Conservation (phyloP, 805 yeast species). For the Candida manassasensis region DNA sequence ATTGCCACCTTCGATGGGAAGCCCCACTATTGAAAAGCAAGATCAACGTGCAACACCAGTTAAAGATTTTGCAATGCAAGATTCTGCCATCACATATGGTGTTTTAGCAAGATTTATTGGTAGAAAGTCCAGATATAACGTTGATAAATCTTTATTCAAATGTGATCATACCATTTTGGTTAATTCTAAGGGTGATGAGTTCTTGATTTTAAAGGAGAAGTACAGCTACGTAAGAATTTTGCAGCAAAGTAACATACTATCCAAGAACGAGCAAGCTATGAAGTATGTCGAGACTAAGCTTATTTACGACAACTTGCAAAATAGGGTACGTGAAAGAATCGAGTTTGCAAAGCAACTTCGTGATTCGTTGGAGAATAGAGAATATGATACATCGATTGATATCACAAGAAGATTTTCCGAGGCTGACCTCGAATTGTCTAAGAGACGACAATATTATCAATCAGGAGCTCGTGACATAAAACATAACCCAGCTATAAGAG, state of each 20-base stretch:
- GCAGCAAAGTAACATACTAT: constrained; percentile 13
- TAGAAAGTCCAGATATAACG: constrained; percentile 29
- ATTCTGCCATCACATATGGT: constrained; percentile 26
- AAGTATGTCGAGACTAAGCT: constrained; percentile 17
- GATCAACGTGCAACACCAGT: constrained; percentile 8
- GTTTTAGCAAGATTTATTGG: constrained; percentile 37
- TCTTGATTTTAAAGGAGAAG: constrained; percentile 31
- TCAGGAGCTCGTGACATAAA: constrained; percentile 8
- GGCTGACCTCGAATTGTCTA: constrained; percentile 15
- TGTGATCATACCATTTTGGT: constrained; percentile 22
- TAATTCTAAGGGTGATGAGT: constrained; percentile 36
- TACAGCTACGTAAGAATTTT: constrained; percentile 23
- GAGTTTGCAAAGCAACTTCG: constrained; percentile 19
- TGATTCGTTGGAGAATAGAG: constrained; percentile 9
- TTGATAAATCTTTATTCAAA: constrained; percentile 10
- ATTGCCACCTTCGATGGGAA: constrained; percentile 34
- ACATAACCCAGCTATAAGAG: background rate
- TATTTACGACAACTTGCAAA: constrained; percentile 19
- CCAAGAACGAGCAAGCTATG: constrained; percentile 14
- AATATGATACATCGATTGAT: constrained; percentile 10
- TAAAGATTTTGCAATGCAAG: constrained; percentile 25
- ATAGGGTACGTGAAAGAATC: constrained; percentile 25
- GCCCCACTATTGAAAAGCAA: constrained; percentile 12
- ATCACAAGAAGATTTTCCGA: constrained; percentile 8
- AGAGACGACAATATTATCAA: constrained; percentile 18